Conservation (phyloP, 2,329 filamentous ascomycete species). For the Pleoardoris graminearum region DNA sequence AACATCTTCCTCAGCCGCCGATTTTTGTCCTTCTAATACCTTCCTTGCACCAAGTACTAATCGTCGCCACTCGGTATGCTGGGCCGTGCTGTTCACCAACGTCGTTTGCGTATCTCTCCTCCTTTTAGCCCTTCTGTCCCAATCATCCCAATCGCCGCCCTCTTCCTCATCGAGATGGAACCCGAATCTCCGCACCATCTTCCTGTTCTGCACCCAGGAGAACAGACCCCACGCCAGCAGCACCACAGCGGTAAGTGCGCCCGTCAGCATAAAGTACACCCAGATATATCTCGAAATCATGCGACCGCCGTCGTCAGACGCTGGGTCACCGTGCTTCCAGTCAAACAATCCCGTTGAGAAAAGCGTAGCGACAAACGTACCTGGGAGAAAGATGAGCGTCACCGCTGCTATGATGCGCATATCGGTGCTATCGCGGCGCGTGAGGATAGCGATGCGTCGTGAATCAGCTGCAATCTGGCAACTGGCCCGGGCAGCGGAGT, state of each 20-base stretch:
- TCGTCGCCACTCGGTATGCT: constrained; percentile 9
- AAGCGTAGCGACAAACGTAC: constrained; percentile 21
- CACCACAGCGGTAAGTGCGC: constrained; percentile 18
- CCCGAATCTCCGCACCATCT: constrained; percentile 16
- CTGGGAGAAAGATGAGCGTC: constrained; percentile 22
- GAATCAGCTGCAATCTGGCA: constrained; percentile 21
- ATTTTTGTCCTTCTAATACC: background rate
- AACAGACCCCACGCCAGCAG: constrained; percentile 20
- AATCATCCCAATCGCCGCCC: background rate
- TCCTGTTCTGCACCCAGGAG: constrained; percentile 16
- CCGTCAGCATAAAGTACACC: constrained; percentile 24
- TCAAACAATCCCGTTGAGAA: constrained; percentile 19
- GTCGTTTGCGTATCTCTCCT: constrained; percentile 16
- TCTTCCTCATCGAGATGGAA: constrained; percentile 9
- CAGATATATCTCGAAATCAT: constrained; percentile 20
- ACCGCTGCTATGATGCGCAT: constrained; percentile 27
- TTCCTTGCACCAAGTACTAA: background rate
- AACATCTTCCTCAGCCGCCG: background rate
- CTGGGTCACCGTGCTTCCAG: constrained; percentile 14
- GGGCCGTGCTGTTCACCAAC: constrained; percentile 6
- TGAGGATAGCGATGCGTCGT: constrained; percentile 21
- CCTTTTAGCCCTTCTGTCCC: background rate
- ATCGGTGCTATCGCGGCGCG: constrained; percentile 24
- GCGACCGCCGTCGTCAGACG: background rate
- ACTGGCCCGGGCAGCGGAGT: constrained; percentile 13